A percentile compares a stretch with the other conserved stretches of the same genome.
Evolutionary conservation across 2,329 filamentous ascomycete species (phyloP).

Genomic region (Fusarium zealandicum): DNA sequence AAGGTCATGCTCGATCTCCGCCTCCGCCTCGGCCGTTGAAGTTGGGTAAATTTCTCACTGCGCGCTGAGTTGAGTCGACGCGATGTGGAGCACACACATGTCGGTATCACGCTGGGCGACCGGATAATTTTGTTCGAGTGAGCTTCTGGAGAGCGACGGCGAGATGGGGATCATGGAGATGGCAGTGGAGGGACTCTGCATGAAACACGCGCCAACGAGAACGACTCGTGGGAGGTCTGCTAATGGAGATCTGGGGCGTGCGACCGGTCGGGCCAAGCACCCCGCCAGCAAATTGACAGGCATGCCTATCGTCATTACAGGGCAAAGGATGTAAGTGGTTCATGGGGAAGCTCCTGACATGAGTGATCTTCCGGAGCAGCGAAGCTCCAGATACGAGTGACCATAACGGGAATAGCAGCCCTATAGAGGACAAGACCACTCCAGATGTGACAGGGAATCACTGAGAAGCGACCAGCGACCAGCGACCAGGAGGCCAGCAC

Average conservation of each 20-base stretch:
- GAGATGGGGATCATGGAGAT: constrained; percentile 33
- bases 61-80: constrained; percentile 36
- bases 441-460: constrained; percentile 28
- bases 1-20: background rate
- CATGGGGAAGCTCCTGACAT: constrained; percentile 32
- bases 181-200: constrained; percentile 21
- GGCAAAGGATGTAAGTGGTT: background rate
- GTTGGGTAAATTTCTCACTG: constrained; percentile 17
- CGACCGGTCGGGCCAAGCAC: constrained; percentile 21
- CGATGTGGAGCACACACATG: constrained; percentile 34
- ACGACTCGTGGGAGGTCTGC: background rate
- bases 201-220: constrained; percentile 33
- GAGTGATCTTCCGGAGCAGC: constrained; percentile 36
- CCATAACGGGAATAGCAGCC: constrained; percentile 28
- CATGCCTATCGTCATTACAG: constrained; percentile 31
- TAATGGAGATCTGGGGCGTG: background rate
- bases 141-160: constrained; percentile 32
- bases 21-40: constrained; percentile 25
- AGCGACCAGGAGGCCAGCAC: constrained; percentile 15
- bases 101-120: constrained; percentile 5
- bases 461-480: constrained; percentile 18
- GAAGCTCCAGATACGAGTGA: constrained; percentile 33
- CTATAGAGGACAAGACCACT: background rate
- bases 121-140: constrained; percentile 31
- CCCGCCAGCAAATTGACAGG: constrained; percentile 29